These are phyloP conservation scores for Blepharisma undulans DNA, from an alignment of 169 alveolate genomes.

Conservation along the genomic window DNA sequence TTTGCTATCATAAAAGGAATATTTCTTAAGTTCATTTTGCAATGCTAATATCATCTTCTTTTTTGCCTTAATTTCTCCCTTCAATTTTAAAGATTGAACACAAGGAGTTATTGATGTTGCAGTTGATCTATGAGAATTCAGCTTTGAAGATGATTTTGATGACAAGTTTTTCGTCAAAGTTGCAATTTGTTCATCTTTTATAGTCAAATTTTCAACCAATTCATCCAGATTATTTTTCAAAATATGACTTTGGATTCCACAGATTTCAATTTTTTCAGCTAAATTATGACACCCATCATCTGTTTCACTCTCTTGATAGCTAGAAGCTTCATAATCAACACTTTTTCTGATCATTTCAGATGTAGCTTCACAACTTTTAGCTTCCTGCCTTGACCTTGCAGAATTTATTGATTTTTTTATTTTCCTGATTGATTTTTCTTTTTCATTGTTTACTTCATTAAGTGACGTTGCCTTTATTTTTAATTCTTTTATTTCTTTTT, in stretches of 20 bases:
- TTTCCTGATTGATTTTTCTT: background rate
- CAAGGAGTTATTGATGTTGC: background rate
- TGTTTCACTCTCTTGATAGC: background rate
- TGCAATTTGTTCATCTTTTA: background rate
- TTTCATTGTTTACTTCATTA: background rate
- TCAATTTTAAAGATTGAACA: background rate
- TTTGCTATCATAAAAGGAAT: background rate
- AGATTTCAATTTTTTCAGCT: background rate
- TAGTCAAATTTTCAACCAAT: background rate
- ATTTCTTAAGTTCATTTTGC: background rate
- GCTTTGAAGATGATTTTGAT: background rate
- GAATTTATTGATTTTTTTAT: background rate
- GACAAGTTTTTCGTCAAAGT: background rate
- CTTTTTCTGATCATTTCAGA: background rate
- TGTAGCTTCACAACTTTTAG: background rate
- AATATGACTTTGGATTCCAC: background rate
- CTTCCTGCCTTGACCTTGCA: background rate
- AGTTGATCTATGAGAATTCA: background rate
- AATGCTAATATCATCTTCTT: background rate
- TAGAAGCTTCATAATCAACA: background rate
- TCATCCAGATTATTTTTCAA: background rate
- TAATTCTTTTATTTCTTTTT: background rate
- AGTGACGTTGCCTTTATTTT: background rate
- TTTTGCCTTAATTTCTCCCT: background rate
- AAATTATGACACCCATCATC: background rate